Evolutionary conservation across 768 basidiomycete genomes (phyloP).

Genomic region (Leccinum boreale): DNA sequence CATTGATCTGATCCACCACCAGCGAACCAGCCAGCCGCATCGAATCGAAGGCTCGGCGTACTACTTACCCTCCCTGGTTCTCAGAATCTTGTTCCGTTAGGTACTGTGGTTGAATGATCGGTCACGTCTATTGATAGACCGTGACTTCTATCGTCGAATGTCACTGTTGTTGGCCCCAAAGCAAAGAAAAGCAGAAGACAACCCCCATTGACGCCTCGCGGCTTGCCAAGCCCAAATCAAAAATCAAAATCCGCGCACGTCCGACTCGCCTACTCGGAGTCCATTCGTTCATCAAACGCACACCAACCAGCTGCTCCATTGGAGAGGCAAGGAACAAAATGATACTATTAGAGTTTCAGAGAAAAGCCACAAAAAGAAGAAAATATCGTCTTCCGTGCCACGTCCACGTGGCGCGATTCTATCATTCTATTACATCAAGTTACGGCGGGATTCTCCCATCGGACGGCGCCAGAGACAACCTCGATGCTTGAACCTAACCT

Average conservation of each 20-base stretch:
- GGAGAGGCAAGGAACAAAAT: neutral
- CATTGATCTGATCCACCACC: neutral
- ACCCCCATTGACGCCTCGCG: neutral
- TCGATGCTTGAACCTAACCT: constrained; percentile 19
- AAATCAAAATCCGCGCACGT: neutral
- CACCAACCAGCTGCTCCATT: neutral
- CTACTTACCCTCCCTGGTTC: neutral
- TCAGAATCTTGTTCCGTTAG: neutral
- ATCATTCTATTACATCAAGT: constrained; percentile 6
- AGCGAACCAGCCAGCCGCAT: neutral
- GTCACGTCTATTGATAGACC: neutral
- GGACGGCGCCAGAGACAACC: neutral
- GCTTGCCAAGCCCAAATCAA: neutral
- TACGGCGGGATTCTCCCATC: neutral
- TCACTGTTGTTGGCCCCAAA: neutral
- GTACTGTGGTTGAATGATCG: neutral
- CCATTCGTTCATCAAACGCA: neutral
- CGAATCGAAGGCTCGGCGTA: neutral
- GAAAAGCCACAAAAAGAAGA: neutral
- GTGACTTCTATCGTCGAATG: neutral
- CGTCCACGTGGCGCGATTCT: constrained; percentile 14
- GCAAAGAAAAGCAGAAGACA: neutral
- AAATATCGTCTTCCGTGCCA: neutral
- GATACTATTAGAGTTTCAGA: neutral
- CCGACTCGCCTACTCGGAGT: neutral